These are phyloP conservation scores for Paramecium biaurelia DNA, from an alignment of 73 alveolate genomes.

Conservation along the genomic window DNA sequence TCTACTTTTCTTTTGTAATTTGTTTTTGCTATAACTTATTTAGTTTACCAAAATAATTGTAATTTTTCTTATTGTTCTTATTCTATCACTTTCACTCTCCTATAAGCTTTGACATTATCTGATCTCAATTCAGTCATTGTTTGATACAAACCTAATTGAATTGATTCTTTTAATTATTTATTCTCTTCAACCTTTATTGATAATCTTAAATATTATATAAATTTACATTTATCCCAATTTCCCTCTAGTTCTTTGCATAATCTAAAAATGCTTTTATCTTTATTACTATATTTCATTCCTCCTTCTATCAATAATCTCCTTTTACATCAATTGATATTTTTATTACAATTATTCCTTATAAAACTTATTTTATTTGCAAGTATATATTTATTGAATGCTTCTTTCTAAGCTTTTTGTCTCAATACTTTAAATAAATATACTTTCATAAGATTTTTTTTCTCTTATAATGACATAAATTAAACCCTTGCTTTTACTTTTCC, in stretches of 20 bases:
- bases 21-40: not conserved
- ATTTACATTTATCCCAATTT: not conserved
- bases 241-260: not conserved
- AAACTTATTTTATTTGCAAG: not conserved
- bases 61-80: not conserved
- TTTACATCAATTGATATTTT: not conserved
- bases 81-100: not conserved
- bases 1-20: not conserved
- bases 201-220: not conserved
- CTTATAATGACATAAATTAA: not conserved
- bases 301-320: not conserved
- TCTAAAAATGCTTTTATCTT: not conserved
- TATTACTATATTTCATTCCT: not conserved
- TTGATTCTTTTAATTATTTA: not conserved
- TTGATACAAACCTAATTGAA: not conserved
- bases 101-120: not conserved
- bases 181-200: not conserved
- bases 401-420: slow-evolving; percentile 40
- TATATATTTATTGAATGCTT: not conserved
- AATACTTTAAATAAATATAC: not conserved
- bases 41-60: not conserved
- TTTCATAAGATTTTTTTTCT: not conserved
- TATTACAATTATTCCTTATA: not conserved
- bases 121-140: not conserved
- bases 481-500: slow-evolving; percentile 1